These are phyloP conservation scores for Smittium culicis DNA, from an alignment of 371 early-diverging fungal species.

Conservation along the genomic window DNA sequence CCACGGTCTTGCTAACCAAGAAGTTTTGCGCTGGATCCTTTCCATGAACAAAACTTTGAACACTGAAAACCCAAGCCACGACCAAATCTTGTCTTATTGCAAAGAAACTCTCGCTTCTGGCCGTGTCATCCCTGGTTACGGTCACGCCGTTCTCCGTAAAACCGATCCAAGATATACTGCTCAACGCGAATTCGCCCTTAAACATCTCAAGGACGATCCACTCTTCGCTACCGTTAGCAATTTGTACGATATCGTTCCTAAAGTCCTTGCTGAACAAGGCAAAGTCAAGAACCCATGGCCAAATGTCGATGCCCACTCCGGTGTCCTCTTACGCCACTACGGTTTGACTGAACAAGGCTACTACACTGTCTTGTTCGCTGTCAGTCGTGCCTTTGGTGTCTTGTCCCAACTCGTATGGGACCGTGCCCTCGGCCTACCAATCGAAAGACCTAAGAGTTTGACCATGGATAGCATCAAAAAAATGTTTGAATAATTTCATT, in stretches of 20 bases:
- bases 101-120: slow-evolving; percentile 91
- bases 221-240: slow-evolving; percentile 92
- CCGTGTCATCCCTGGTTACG: slow-evolving; percentile 96
- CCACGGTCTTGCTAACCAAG: slow-evolving; percentile 99
- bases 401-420: slow-evolving; percentile 91
- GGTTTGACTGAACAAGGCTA: slow-evolving; percentile 94
- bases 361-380: slow-evolving; percentile 98
- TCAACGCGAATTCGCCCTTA: slow-evolving; percentile 97
- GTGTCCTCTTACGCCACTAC: slow-evolving; percentile 92
- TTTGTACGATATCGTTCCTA: slow-evolving; percentile 92
- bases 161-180: slow-evolving; percentile 96
- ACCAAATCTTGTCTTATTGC: slow-evolving; percentile 87
- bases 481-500: slow-evolving; percentile 42
- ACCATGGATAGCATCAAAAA: slow-evolving; percentile 71
- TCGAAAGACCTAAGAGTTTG: slow-evolving; percentile 93
- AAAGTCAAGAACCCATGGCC: slow-evolving; percentile 99
- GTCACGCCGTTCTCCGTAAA: slow-evolving; percentile 96
- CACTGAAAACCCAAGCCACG: slow-evolving; percentile 67
- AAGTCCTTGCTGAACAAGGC: slow-evolving; percentile 93
- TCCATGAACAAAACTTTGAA: slow-evolving; percentile 83
- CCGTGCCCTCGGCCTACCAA: slow-evolving; percentile 85
- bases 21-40: slow-evolving; percentile 93
- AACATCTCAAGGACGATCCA: slow-evolving; percentile 92
- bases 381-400: slow-evolving; percentile 92
- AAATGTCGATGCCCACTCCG: slow-evolving; percentile 97